Base-by-base conservation (phyloP, 768 basidiomycete genomes). In the Termitomyces eurrhizus region DNA sequence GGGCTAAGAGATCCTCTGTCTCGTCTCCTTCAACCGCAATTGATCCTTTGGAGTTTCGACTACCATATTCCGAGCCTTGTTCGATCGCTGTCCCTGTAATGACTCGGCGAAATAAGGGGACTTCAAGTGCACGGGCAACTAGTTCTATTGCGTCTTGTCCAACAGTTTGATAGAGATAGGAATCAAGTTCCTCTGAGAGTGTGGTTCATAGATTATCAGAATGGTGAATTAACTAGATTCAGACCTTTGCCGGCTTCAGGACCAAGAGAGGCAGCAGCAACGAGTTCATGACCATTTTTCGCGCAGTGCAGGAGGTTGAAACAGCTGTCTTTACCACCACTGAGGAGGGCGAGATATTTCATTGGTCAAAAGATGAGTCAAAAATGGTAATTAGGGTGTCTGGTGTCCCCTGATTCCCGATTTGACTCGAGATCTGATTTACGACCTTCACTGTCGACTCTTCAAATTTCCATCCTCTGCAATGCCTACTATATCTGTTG, bases 131-230 rank as follows among this genome's bases (percentile, higher is more conserved):
- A 53, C 80, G 78, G 24, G 94, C 95, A 58, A 98, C 88, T 54
- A 89, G 79, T 52, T 92, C 86, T 60, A 98, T 88, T 18, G 93
- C 93, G 59, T 94, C 92, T 70, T 98, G 95, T 1, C 95, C 97
- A 32, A 99, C 95, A n/a, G 96, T 98, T 73, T 99, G 97, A 73
- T 98, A 99, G 72, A 99, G 80, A 76, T 94, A 98, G 26, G 95
- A 98, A 74, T 99, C 95, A 68, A 98, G 85, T 78, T 99, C 97
- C 79, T 98, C 97, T 97, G 72, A n/a, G 61, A 65, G 64, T 59
- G 51, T 52, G 54, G 62, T 61, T 65, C 56, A 65, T 65, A 68
- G 64, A 63, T 56, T 48, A 42, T 66, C 57, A 57, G 57, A 64
- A 69, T 59, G 46, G 44, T 57, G 62, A 56, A 65, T 44, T 52